Evolutionary conservation across 148 eudicot genomes (phyloP), one percentile per base, ranked within the genome.

Genomic region (Simmondsia chinensis): DNA sequence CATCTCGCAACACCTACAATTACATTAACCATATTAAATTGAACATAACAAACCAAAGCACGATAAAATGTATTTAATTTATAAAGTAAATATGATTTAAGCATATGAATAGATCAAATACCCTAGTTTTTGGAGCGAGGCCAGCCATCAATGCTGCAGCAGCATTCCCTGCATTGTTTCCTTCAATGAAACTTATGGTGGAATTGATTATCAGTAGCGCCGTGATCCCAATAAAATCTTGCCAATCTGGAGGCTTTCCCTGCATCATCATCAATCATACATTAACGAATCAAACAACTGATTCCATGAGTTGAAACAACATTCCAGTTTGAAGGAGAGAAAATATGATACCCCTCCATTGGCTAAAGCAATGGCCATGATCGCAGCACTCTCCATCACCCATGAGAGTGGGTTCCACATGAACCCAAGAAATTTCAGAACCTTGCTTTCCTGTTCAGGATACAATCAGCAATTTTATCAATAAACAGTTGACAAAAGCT

Each of bases 331-430:
- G 17, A 28, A 34, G 33, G 39, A 15, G 17, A 26, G 43, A 34
- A 16, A 11, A 37, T 20, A 39, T 26, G 8, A 1, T 61, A 83
- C 87, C 50, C 74, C 75, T 73, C 94, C 94, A 57, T 83, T 83
- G 22, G 84, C 94, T 60, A 83, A 64, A 17, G 38, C 84, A 66
- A 83, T 83, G 21, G 94, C 88, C 74, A 80, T 83, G 42, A 83
- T 44, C 2, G 94, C 94, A 28, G 94, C 94, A 26, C 50, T 25
- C 56, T 83, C 94, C 94, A 83, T 83, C 16, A 83, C 94, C 88
- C 94, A 83, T 57, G 87, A 83, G 20, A 83, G 50, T 6, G 94
- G 94, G 52, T 83, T 83, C 94, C 94, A 83, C 94, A 83, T 83
- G 24, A 83, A 83, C 21, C 84, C 87, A 45, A 83, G 41, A 53